Conservation (phyloP, 352 stramenopile species). For the Phytophthora agathidicida region DNA sequence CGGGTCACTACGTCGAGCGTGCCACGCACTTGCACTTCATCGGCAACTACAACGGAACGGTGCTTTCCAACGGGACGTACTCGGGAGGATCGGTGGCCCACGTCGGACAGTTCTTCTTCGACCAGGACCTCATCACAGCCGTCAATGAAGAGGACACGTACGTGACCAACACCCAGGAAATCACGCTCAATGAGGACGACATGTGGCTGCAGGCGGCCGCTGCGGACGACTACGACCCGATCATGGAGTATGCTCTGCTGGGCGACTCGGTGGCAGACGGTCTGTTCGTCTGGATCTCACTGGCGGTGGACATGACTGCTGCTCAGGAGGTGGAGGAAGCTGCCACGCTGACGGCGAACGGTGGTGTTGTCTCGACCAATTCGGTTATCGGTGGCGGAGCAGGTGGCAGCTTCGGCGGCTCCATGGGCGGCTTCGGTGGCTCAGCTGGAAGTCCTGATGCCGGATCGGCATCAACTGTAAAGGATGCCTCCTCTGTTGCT, state of each 20-base stretch:
- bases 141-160: conserved; percentile 32
- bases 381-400: conserved; percentile 16
- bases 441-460: conserved; percentile 14
- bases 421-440: conserved; percentile 19
- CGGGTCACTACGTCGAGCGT: conserved; percentile 28
- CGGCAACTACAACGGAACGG: conserved; percentile 26
- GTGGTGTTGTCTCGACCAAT: conserved; percentile 20
- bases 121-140: conserved; percentile 33
- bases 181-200: conserved; percentile 33
- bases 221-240: conserved; percentile 24
- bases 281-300: conserved; percentile 29
- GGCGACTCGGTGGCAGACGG: conserved; percentile 5
- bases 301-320: conserved; percentile 28
- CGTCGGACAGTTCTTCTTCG: conserved; percentile 38
- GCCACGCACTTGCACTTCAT: conserved; percentile 38
- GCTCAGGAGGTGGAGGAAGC: conserved; percentile 16
- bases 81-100: conserved; percentile 12
- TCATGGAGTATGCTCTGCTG: conserved; percentile 15
- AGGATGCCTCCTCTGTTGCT: too few relatives aligned
- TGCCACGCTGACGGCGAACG: conserved; percentile 12
- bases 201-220: conserved; percentile 19
- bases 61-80: conserved; percentile 28
- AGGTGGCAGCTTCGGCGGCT: conserved; percentile 17
- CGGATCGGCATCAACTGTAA: too few relatives aligned
- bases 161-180: conserved; percentile 28